A percentile compares a stretch with the other conserved stretches of the same genome.
These are phyloP conservation scores for Pilasporangium apinafurcum DNA, from an alignment of 352 stramenopile genomes.

Conservation along the genomic window DNA sequence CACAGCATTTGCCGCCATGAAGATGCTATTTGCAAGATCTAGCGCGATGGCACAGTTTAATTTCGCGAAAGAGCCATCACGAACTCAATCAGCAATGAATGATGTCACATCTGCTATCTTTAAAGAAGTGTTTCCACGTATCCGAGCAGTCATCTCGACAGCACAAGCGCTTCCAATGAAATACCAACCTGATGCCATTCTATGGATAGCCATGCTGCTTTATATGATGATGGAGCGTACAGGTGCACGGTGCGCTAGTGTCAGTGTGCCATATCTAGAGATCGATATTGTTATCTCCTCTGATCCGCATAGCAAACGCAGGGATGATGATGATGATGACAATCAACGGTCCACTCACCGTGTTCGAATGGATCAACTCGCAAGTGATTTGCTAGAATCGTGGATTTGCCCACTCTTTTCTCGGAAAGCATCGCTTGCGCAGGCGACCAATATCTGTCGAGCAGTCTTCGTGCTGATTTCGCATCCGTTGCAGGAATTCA, in stretches of 20 bases:
- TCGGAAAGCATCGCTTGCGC: conserved; percentile 37
- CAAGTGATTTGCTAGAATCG: conserved; percentile 34
- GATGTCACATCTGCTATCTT: conserved; percentile 59
- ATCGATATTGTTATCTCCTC: conserved; percentile 36
- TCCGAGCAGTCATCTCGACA: conserved; percentile 31
- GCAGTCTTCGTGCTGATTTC: conserved; percentile 60
- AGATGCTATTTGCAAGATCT: conserved; percentile 47
- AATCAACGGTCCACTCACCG: conserved; percentile 27
- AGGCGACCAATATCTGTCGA: conserved; percentile 43
- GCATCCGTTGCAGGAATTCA: conserved; percentile 52
- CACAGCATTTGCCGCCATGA: conserved; percentile 50
- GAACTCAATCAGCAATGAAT: conserved; percentile 44
- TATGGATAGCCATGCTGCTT: conserved; percentile 71
- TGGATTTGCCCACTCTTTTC: conserved; percentile 53
- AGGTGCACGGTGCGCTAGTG: conserved; percentile 47
- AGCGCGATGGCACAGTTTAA: conserved; percentile 22
- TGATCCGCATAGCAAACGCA: conserved; percentile 10
- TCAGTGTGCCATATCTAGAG: conserved; percentile 65
- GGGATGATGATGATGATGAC: conserved; percentile 42
- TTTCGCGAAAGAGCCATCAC: conserved; percentile 19
- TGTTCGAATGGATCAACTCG: conserved; percentile 53
- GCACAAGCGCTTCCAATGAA: conserved; percentile 49
- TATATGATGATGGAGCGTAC: conserved; percentile 82
- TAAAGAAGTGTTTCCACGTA: conserved; percentile 56
- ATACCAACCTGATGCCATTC: conserved; percentile 46